Base-by-base conservation (phyloP, 345 rosid genomes). In the Passiflora organensis region DNA sequence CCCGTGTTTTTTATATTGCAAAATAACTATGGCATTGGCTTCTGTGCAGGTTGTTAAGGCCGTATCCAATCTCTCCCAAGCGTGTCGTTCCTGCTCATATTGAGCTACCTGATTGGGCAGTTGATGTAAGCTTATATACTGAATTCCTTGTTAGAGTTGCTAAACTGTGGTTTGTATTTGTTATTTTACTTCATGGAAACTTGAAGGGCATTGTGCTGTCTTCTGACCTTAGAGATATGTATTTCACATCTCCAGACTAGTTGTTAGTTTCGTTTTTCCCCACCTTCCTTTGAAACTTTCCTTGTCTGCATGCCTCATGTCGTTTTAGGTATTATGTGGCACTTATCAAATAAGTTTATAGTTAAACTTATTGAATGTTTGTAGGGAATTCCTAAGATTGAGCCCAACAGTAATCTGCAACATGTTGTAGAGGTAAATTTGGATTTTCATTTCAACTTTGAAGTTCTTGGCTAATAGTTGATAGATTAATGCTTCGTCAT, bases 71-170 rank as follows among this genome's bases (percentile, higher is more conserved):
- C 59, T 93, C 95, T 53, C 54, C 74, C 43, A 72, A 58, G 61
- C 87, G 79, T 55, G 13, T 42, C 45, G 82, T 89, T 53, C 97
- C 97, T 68, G 71, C 74, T 55, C 79, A 70, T 56, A 75, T 93
- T 42, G 84, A 81, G 5, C 70, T 53, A 67, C 97, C 97, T 71
- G 96, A 89, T 60, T 89, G 96, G 99, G 99, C 95, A 43, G 36
- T 73, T 63, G 94, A 86, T 76, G 99, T 93, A 61, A 89, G 95
- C 41, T 48, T 38, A 11, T 37, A 18, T 12, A 4, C 3, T 52
- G 2, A 18, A 41, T 15, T 41, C 34, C 34, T 28, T 28, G 34
- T 28, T 28, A 2, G 34, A 28, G 8, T 28, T 28, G 3, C 34
- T 28, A 3, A 28, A 8, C 8, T 3, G 5, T 8, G 8, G 3